A percentile compares a stretch with the other conserved stretches of the same genome.
These are phyloP conservation scores for Pseudozyma sp. DNA, from an alignment of 1,284 basidiomycete genomes.

Conservation along the genomic window DNA sequence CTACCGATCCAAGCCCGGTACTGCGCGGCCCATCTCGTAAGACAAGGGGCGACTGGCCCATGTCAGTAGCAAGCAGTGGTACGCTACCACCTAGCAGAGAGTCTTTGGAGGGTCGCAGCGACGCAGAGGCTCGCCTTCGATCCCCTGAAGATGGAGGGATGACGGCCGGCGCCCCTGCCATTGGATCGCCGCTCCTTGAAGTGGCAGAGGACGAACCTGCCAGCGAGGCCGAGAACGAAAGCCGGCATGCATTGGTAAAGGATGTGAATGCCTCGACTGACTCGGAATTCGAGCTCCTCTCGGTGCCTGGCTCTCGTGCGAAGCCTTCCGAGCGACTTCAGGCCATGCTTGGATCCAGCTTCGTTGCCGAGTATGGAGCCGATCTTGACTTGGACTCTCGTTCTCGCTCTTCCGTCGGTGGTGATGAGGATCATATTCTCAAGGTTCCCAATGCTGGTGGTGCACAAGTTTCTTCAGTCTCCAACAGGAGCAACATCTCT, in stretches of 20 bases:
- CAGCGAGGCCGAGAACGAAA: conserved; percentile 5
- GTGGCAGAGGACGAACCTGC: conserved; percentile 24
- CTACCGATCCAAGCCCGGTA: conserved; percentile 10
- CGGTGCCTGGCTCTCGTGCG: background rate
- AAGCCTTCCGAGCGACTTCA: conserved; percentile 42
- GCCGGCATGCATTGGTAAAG: background rate
- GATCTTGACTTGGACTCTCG: conserved; percentile 27
- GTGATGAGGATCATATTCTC: conserved; percentile 15
- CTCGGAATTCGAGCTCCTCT: conserved; percentile 27
- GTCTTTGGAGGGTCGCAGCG: conserved; percentile 19
- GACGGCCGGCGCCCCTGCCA: conserved; percentile 2
- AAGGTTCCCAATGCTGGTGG: background rate
- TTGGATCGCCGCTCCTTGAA: conserved; percentile 32
- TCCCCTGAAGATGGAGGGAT: conserved; percentile 20
- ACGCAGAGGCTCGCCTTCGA: conserved; percentile 17
- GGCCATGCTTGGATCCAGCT: conserved; percentile 43
- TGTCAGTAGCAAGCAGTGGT: conserved; percentile 38
- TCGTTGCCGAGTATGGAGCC: conserved; percentile 36
- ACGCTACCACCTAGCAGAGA: conserved; percentile 16
- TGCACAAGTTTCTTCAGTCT: conserved; percentile 3
- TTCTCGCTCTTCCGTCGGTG: conserved; percentile 14
- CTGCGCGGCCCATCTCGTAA: conserved; percentile 26
- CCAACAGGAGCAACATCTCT: conserved; percentile 25
- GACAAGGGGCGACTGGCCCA: conserved; percentile 39
- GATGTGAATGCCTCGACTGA: background rate